Evolutionary conservation across 176 grass and related monocot genomes (phyloP), one percentile per base, ranked within the genome.

Genomic region (Carex scoparia): DNA sequence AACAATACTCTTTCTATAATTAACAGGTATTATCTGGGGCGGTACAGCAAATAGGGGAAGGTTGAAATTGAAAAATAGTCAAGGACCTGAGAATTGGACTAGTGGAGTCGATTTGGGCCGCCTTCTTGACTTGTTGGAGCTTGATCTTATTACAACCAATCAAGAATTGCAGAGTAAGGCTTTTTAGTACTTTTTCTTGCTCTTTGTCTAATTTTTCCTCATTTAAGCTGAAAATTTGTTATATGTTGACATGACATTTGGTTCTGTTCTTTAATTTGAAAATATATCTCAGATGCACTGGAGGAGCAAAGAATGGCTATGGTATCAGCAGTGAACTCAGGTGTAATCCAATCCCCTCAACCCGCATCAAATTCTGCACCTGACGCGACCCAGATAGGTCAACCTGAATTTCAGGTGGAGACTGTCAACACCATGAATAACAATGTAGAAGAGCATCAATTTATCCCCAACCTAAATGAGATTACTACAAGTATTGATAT

Each of bases 61-160:
- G 78, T 82, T 98, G 83, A 98, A 98, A 79, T 91, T 98, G 55
- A 95, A 95, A 89, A 91, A 91, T 73, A 93, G 91, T 16, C 89
- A 94, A 33, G 93, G 93, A 46, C 93, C 96, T 14, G 96, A 98
- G 87, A 98, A 98, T 88, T 98, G 96, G 96, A 98, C 96, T 6
- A 98, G 96, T 59, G 96, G 96, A 69, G 93, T 98, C 79, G 96
- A 98, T 86, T 89, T 98, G 0, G 91, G 95, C 12, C 91, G 93
- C 15, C 96, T 98, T 84, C 96, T 98, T 85, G 91, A 98, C 88
- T 91, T 98, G 44, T 85, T 98, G 84, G 96, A 98, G 57, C 96
- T 98, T 74, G 96, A 98, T 98, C 89, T 98, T 60, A 98, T 98
- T 71, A 98, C 93, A 2, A 94, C 96, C 42, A 92, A 79, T 35